Evolutionary conservation across 305 asterid genomes (phyloP), one percentile per base, ranked within the genome.

Genomic region (Fraxinus greggii): DNA sequence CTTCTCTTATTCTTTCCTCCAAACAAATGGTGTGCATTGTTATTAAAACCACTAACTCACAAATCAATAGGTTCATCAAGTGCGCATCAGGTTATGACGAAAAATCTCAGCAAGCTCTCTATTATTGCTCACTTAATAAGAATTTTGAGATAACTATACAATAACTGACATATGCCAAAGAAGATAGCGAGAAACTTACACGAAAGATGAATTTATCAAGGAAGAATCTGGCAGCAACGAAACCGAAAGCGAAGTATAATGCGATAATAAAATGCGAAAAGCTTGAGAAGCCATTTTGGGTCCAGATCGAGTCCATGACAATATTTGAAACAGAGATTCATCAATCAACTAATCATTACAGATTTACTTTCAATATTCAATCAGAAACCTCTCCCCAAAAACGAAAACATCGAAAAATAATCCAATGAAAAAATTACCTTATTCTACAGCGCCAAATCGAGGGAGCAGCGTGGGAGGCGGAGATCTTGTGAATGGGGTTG

Each of bases 151-250:
- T 10, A 65, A 3, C 24, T 10, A 65, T 63, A 63, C 31, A 65
- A 9, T 9, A 26, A 26, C 73, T 48, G 79, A 40, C 13, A 42
- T 29, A 10, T 48, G 5, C 32, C 51, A 32, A 63, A 24, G 51
- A 42, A 24, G 8, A 21, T 63, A 28, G 24, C 12, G 76, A 61
- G 35, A 42, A 76, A 65, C 85, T 87, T 87, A 85, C 88, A n/a
- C 83, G 85, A 63, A 84, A 87, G 45, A 87, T 45, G 82, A 80
- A 85, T 85, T 84, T 80, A 77, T 87, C 86, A 8, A 87, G 88
- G 51, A 87, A 78, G 45, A 82, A 82, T 79, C 88, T 85, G 76
- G 79, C 86, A 32, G 77, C 35, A 0, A 72, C 32, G 76, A 83
- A 80, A 15, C 78, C 79, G 45, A 87, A 80, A 29, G 85, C 85